Evolutionary conservation across 2,329 filamentous ascomycete species (phyloP).

Genomic region (Seiridium cupressi): DNA sequence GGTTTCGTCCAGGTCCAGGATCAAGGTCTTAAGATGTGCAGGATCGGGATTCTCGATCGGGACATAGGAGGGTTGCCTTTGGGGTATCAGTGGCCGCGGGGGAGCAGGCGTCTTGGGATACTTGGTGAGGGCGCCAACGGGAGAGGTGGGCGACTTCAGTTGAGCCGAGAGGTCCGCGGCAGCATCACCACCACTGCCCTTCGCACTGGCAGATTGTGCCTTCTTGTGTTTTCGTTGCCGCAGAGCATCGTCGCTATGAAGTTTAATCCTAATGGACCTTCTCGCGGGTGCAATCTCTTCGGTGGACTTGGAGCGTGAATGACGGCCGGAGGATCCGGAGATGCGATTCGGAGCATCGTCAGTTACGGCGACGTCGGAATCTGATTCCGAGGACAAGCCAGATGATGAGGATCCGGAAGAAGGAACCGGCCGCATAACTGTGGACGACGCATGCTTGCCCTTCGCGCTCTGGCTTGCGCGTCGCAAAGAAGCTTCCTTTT

Average conservation of each 20-base stretch:
- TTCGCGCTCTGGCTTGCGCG: conserved; percentile 23
- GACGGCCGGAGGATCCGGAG: conserved; percentile 35
- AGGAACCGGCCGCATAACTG: conserved; percentile 20
- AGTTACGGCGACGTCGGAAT: conserved; percentile 52
- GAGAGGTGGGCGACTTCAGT: conserved; percentile 91
- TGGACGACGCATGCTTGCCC: conserved; percentile 19
- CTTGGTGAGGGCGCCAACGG: conserved; percentile 73
- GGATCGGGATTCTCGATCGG: conserved; percentile 53
- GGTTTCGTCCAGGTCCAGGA: conserved; percentile 95
- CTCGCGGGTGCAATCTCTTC: conserved; percentile 69
- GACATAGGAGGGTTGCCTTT: conserved; percentile 85
- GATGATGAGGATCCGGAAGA: conserved; percentile 58
- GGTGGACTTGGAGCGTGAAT: conserved; percentile 63
- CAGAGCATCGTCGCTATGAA: conserved; percentile 73
- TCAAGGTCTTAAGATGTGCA: conserved; percentile 83
- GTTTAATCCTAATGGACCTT: conserved; percentile 86
- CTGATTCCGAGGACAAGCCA: conserved; percentile 68
- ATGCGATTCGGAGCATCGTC: conserved; percentile 25
- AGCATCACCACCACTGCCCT: conserved; percentile 35
- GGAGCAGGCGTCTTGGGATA: conserved; percentile 90
- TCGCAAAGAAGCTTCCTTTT: conserved; percentile 23
- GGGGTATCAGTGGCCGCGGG: conserved; percentile 84
- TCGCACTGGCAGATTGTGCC: conserved; percentile 48
- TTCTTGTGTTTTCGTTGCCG: conserved; percentile 71
- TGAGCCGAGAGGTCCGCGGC: conserved; percentile 67